Base-by-base conservation (phyloP, 176 grass and related monocot genomes). In the Echinochloa phyllopogon region DNA sequence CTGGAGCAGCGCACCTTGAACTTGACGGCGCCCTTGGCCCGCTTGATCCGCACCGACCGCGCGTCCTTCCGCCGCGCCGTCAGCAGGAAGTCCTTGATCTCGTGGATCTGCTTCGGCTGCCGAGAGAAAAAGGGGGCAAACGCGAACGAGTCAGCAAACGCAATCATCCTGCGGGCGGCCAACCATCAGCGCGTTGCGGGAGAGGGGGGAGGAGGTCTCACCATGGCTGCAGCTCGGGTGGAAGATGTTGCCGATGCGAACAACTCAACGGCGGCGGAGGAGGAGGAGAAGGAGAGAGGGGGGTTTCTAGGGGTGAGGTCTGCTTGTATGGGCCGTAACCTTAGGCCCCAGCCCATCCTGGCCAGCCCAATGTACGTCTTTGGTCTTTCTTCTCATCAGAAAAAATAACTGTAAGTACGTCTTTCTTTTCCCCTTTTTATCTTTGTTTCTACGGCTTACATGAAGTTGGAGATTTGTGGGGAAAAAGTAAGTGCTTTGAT, bases 41-140 rank as follows among this genome's bases (percentile, higher is more conserved):
- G 90, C 85, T 92, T 92, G 74, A 95, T 95, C 56, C 89, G 84
- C 74, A 95, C 93, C 27, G 88, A 95, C 42, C 88, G 85, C 50
- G 93, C 93, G 41, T 95, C 93, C 85, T 95, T 95, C 83, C 90
- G 89, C 79, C 93, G 86, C 67, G 93, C 93, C 16, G 93, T 92
- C 73, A 95, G 90, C 21, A 95, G 90, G 90, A 95, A 95, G 77
- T 90, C 93, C 93, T 95, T 95, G 78, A 95, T 95, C 90, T 95
- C 93, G 73, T 92, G 88, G 75, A 95, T 95, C 90, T 95, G 85
- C 90, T 90, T 95, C 87, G 93, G 90, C 93, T 95, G 93, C 43
- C 51, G 21, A 33, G 23, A 41, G 7, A n/a, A 4, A 41, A 20
- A 72, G 13, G 24, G 4, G 2, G 29, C n/a, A n/a, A 42, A 10